Conservation (phyloP, 1,284 basidiomycete species). For the Inonotus hispidus region DNA sequence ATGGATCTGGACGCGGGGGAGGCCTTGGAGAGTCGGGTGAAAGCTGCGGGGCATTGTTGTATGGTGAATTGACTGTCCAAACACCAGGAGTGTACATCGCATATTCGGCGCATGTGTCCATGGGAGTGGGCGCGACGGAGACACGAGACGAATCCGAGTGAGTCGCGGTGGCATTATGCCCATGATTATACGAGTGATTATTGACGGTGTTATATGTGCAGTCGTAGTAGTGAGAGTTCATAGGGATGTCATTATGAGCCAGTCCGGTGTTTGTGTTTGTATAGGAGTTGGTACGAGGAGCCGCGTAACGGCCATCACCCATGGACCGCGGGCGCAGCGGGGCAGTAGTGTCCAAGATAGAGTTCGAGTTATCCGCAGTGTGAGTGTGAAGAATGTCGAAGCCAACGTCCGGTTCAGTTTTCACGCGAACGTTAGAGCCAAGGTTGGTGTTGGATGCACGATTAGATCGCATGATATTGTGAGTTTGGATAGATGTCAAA, state of each 20-base stretch:
- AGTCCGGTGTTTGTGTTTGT: background rate
- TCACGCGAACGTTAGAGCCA: background rate
- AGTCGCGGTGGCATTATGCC: background rate
- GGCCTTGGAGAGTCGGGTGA: constrained; percentile 15
- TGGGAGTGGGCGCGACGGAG: background rate
- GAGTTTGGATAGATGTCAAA: background rate
- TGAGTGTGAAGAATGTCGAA: background rate
- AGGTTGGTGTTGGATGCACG: background rate
- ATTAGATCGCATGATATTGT: no score
- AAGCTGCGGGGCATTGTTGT: background rate
- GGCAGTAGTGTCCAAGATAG: background rate
- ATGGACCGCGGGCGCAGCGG: background rate
- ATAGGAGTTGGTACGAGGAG: background rate
- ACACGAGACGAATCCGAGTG: background rate
- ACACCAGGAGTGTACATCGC: background rate
- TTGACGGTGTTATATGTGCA: background rate
- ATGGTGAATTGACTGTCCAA: background rate
- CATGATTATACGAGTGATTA: background rate
- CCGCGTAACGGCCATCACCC: background rate
- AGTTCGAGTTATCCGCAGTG: background rate
- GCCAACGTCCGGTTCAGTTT: background rate
- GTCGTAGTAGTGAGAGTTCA: background rate
- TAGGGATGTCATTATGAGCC: background rate
- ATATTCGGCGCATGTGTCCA: background rate
- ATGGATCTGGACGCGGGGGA: background rate